Base-by-base conservation (phyloP, 306 rosid species). In the Fragaria iinumae region DNA sequence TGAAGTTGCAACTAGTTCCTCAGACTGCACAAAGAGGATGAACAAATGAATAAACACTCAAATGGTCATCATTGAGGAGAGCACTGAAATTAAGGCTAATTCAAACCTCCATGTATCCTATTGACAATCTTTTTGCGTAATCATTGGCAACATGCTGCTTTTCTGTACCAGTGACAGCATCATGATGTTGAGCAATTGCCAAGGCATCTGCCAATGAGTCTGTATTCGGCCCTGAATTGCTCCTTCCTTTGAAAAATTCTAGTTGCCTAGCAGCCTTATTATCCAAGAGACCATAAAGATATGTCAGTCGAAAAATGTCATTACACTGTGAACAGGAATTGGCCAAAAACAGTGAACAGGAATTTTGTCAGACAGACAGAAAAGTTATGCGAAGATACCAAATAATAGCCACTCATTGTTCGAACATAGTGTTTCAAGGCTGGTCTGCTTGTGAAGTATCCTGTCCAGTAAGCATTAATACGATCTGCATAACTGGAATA, bases 91-190 rank as follows among this genome's bases (percentile, higher is more conserved):
- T 68, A 49, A 57, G n/a, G 59, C 17, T 43, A 76, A 71, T 7
- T 41, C 60, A 5, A 55, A 87, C 90, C 88, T 87, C 86, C 14
- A 43, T 77, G 70, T 87, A 87, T 44, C 90, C 90, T 44, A 84
- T 87, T 2, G 85, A 77, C 53, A 87, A 89, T 34, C 99, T 91
- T 84, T 92, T 95, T 13, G 93, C 99, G 85, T 95, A 95, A 85
- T 95, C 99, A 89, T 91, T 79, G 63, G 97, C 99, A 73, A 95
- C 99, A 41, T 95, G 99, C 80, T 95, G 97, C 82, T 93, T 92
- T 79, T 78, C 85, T 64, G 99, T 95, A 76, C 99, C 99, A 52
- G 88, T 41, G 74, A 95, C 91, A 13, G 92, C 99, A 75, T 95
- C 99, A 74, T 95, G 99, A 82, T 95, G 99, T 83, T 95, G 99